These are phyloP conservation scores for Lasiosphaeriaceae sp. DNA, from an alignment of 495 filamentous ascomycete species.

Conservation along the genomic window DNA sequence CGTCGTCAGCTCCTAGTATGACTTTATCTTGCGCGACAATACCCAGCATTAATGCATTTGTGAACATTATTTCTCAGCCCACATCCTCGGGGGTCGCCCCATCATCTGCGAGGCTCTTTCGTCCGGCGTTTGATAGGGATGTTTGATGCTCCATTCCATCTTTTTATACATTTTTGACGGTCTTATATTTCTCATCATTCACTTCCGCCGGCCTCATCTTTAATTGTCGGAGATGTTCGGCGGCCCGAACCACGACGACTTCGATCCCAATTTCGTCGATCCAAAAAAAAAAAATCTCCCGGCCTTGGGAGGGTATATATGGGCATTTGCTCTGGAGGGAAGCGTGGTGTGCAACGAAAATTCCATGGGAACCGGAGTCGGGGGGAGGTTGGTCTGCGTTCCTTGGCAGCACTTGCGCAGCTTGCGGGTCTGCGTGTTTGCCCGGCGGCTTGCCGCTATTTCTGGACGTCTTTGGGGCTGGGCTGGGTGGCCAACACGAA, in stretches of 20 bases:
- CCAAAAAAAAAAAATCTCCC: not conserved
- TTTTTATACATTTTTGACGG: slow-evolving; percentile 16
- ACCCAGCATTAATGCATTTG: slow-evolving; percentile 51
- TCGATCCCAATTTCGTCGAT: not conserved
- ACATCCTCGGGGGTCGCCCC: slow-evolving; percentile 19
- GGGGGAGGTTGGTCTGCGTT: slow-evolving; percentile 14
- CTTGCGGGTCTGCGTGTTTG: slow-evolving; percentile 1
- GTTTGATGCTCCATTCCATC: slow-evolving; percentile 27
- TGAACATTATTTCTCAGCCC: slow-evolving; percentile 33
- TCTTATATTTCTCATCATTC: slow-evolving; percentile 9
- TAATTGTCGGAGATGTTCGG: too few species aligned
- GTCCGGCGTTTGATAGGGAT: slow-evolving; percentile 28
- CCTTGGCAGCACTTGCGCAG: slow-evolving; percentile 4
- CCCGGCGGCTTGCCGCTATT: slow-evolving; percentile 2
- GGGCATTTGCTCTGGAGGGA: not conserved
- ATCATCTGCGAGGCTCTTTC: slow-evolving; percentile 20
- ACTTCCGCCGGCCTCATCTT: slow-evolving; percentile 14
- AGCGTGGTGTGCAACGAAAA: slow-evolving; percentile 1
- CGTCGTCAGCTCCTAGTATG: slow-evolving; percentile 10
- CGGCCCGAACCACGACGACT: too few species aligned
- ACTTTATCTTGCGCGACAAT: slow-evolving; percentile 41
- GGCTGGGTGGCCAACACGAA: slow-evolving; percentile 12
- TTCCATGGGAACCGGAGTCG: slow-evolving; percentile 2
- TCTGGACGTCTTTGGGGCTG: slow-evolving; percentile 9
- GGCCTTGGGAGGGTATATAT: not conserved